Conservation (phyloP, 179 eudicot species). For the Heliamphora pulchella region DNA sequence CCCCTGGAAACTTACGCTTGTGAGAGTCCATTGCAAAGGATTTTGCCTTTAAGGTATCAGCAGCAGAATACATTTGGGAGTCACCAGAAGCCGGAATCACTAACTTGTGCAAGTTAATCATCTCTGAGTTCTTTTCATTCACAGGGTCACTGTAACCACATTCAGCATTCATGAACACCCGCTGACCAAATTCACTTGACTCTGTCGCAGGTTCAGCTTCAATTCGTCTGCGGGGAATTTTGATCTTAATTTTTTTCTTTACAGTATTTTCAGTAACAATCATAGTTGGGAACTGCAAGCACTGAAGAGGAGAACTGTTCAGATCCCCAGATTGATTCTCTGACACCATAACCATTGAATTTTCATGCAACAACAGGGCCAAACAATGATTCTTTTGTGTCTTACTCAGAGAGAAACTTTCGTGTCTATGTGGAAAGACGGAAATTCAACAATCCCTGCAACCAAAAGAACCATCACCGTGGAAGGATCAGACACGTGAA, state of each 20-base stretch:
- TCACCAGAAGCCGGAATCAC: conserved; percentile 4
- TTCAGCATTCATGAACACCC: neutral
- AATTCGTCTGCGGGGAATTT: conserved; percentile 31
- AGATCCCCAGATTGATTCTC: conserved; percentile 13
- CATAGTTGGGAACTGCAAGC: conserved; percentile 21
- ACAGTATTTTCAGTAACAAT: conserved; percentile 19
- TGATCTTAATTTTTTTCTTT: conserved; percentile 42
- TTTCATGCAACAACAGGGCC: neutral
- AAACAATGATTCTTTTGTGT: neutral
- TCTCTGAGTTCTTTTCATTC: conserved; percentile 13
- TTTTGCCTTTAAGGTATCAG: conserved; percentile 13
- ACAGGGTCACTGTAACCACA: conserved; percentile 7
- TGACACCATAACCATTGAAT: conserved; percentile 9
- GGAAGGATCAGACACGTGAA: neutral
- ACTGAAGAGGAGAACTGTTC: conserved; percentile 6
- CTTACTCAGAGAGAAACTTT: neutral
- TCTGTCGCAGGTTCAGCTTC: conserved; percentile 25
- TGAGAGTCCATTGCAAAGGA: conserved; percentile 20
- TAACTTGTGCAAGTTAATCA: conserved; percentile 18
- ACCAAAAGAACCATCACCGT: neutral
- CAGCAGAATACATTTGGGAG: conserved; percentile 10
- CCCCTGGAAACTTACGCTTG: conserved; percentile 38
- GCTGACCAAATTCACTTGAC: conserved; percentile 20
- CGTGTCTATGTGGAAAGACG: neutral
- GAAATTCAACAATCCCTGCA: conserved; percentile 14